Evolutionary conservation across 495 filamentous ascomycete species (phyloP), one percentile per base, ranked within the genome.

Genomic region (Penicillium maclennaniae): DNA sequence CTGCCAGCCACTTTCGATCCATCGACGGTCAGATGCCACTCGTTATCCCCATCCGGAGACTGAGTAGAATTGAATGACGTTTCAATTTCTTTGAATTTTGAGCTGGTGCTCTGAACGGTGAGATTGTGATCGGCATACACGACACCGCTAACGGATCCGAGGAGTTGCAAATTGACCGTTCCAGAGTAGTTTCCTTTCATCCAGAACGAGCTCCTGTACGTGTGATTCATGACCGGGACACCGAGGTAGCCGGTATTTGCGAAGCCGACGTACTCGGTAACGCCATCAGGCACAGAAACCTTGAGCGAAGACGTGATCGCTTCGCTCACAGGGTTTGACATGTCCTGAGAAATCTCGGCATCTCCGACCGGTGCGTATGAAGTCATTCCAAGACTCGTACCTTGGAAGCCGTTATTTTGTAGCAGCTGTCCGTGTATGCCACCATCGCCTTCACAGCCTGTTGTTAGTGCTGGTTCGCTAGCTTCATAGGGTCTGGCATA

Each of bases 371-470:
- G 56, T 17, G 74, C 67, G 76, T 86, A 88, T 7, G 60, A 73
- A 1, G 78, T 75, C 19, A 85, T 67, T 9, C 71, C 75, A 6
- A 71, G 63, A 3, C 55, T 72, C 7, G 63, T 66, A 12, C 81
- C 81, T 61, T 86, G 82, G 49, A 91, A 89, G n/a, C 86, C 87
- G 44, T 87, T 80, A 66, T 91, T 91, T 26, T 74, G 74, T 25
- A 90, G 82, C 14, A 91, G 65, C 59, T 91, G 86, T 26, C 84
- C 87, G 57, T 91, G 89, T 37, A 90, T 80, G 14, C 87, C 87
- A 7, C 87, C 87, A 61, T 90, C 87, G 7, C 69, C 69, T 69
- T 20, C 15, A 31, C 6, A 39, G 14, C 26, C 7, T 2, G 31
- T 15, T 25, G 16, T 49, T 16, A 49, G 47, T 50, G 46, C 52